phyloP scores from a whole-genome alignment of 2,329 filamentous ascomycete genomes.

The Aspergillus tamarii region DNA sequence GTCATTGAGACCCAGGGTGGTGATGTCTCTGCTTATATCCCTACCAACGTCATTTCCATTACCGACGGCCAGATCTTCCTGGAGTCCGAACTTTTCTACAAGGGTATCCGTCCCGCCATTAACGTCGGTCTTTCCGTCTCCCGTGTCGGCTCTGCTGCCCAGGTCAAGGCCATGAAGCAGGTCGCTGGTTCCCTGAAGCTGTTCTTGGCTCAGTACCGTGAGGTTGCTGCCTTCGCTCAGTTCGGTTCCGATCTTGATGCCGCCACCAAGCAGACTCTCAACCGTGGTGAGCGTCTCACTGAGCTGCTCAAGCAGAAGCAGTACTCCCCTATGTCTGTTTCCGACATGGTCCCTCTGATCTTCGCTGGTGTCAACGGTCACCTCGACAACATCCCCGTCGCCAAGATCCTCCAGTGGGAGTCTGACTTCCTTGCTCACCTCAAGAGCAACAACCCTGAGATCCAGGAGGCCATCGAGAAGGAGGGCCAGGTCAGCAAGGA shows the following conservation, averaged over 20 bases:
- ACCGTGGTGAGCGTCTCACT: constrained; percentile 96
- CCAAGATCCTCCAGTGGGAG: constrained; percentile 93
- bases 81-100: constrained; percentile 99
- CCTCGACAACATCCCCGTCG: constrained; percentile 85
- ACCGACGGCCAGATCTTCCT: constrained; percentile 99
- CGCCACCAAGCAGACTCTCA: constrained; percentile 97
- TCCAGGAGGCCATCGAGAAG: constrained; percentile 87
- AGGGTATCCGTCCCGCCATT: constrained; percentile 99
- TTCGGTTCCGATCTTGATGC: constrained; percentile 99
- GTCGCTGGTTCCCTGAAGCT: constrained; percentile 99
- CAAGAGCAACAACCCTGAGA: constrained; percentile 83
- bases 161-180: constrained; percentile 99
- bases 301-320: constrained; percentile 99
- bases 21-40: constrained; percentile 99
- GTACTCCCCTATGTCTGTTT: constrained; percentile 97
- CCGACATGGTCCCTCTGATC: constrained; percentile 99
- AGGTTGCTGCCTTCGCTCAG: constrained; percentile 98
- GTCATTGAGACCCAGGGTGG: constrained; percentile 99
- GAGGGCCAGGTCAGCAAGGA: constrained; percentile 97
- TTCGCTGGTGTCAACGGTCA: constrained; percentile 98
- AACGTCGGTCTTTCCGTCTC: constrained; percentile 99
- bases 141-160: constrained; percentile 98
- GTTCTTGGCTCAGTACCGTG: constrained; percentile 99
- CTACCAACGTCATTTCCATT: constrained; percentile 99
- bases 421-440: constrained; percentile 90